phyloP scores from a whole-genome alignment of 2,329 filamentous ascomycete species.

The Cladosporium sp. region DNA sequence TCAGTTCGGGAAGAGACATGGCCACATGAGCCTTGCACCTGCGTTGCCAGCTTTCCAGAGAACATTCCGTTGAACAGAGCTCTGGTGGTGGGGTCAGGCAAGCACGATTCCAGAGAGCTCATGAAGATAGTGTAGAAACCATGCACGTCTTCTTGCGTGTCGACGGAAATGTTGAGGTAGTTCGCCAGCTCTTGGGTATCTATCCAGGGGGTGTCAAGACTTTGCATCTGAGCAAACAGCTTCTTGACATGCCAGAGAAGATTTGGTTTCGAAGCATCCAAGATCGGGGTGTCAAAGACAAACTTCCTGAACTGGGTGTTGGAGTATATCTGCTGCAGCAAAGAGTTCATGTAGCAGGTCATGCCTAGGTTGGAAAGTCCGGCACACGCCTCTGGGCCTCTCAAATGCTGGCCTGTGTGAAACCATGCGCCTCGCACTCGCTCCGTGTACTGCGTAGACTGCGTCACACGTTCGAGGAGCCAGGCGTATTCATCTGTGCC shows the following conservation, averaged over 20 bases:
- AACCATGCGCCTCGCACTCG: neutral
- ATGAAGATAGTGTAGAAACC: slow-evolving; percentile 96
- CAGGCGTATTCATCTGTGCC: neutral
- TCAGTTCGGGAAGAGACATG: slow-evolving; percentile 90
- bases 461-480: neutral
- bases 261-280: slow-evolving; percentile 56
- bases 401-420: slow-evolving; percentile 40
- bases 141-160: slow-evolving; percentile 94
- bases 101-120: slow-evolving; percentile 81
- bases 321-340: slow-evolving; percentile 94
- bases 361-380: slow-evolving; percentile 90
- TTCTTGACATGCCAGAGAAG: slow-evolving; percentile 73
- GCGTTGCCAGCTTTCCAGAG: slow-evolving; percentile 85
- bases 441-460: neutral
- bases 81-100: slow-evolving; percentile 63
- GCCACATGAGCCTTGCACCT: slow-evolving; percentile 88
- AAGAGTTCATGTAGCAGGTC: slow-evolving; percentile 94
- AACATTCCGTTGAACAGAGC: slow-evolving; percentile 76
- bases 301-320: slow-evolving; percentile 83
- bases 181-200: slow-evolving; percentile 69
- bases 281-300: slow-evolving; percentile 55
- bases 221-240: slow-evolving; percentile 82
- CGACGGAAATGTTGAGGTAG: slow-evolving; percentile 78
- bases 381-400: slow-evolving; percentile 17
- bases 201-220: slow-evolving; percentile 66